Percentiles rank a stretch among this genome's conserved stretches.
phyloP scores from a whole-genome alignment of 495 filamentous ascomycete genomes.

The Penicillium desertorum region DNA sequence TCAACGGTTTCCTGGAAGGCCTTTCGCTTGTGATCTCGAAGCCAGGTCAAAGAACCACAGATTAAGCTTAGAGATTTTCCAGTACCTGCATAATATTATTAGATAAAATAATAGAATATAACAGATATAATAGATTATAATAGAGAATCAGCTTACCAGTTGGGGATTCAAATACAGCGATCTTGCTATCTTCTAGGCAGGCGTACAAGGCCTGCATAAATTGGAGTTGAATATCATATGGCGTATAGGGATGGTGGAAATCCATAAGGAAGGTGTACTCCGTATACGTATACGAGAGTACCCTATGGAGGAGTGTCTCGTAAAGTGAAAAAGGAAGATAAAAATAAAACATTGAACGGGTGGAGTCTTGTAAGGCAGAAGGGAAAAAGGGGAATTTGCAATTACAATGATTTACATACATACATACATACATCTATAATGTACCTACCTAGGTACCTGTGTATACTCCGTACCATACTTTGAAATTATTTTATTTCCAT shows the following conservation, averaged over 20 bases:
- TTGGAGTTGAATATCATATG: conserved; percentile 84
- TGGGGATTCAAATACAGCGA: conserved; percentile 92
- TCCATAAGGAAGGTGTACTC: conserved; percentile 31
- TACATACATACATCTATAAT: too few relatives aligned
- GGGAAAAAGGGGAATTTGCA: too few relatives aligned
- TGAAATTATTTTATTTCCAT: too few relatives aligned
- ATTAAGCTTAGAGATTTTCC: conserved; percentile 98
- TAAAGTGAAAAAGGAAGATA: too few relatives aligned
- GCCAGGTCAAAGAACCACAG: conserved; percentile 89
- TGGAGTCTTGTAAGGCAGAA: too few relatives aligned
- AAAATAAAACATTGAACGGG: too few relatives aligned
- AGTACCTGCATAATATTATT: conserved; percentile 36
- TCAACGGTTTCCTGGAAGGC: conserved; percentile 55
- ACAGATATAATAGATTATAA: background rate
- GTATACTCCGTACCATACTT: too few relatives aligned
- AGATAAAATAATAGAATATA: conserved; percentile 1
- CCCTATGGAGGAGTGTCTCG: too few relatives aligned
- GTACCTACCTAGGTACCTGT: too few relatives aligned
- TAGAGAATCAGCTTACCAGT: conserved; percentile 56
- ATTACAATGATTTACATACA: too few relatives aligned
- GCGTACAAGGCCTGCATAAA: conserved; percentile 89
- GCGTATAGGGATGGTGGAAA: conserved; percentile 90
- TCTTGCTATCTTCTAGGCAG: conserved; percentile 73
- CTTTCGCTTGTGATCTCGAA: conserved; percentile 77
- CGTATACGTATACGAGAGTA: too few relatives aligned